Conservation (phyloP, 495 filamentous ascomycete species). For the Aspergillus biplanus region DNA sequence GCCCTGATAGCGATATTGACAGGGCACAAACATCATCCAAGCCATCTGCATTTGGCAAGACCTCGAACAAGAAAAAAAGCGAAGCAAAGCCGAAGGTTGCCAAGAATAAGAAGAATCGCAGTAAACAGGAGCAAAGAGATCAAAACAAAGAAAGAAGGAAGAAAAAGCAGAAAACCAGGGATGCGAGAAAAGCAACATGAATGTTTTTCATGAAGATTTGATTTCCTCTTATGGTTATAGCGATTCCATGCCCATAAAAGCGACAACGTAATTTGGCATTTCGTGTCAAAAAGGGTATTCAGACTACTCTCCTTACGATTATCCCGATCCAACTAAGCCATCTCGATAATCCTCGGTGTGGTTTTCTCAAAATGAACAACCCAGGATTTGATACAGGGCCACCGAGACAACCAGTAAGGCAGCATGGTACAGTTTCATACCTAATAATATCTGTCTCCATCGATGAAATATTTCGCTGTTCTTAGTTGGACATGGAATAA, state of each 20-base stretch:
- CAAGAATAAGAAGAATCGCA: slow-evolving; percentile 36
- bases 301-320: too few relatives aligned
- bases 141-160: slow-evolving; percentile 41
- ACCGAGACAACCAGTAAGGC: too few relatives aligned
- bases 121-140: slow-evolving; percentile 32
- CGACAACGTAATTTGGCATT: too few relatives aligned
- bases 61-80: slow-evolving; percentile 29
- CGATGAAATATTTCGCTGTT: neutral
- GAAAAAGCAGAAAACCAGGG: slow-evolving; percentile 42
- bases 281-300: too few relatives aligned
- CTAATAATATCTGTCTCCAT: too few relatives aligned
- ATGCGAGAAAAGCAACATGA: slow-evolving; percentile 33
- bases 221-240: neutral
- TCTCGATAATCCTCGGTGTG: too few relatives aligned
- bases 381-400: too few relatives aligned
- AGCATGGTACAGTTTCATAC: too few relatives aligned
- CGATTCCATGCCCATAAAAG: neutral
- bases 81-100: slow-evolving; percentile 22
- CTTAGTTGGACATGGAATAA: neutral
- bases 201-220: neutral
- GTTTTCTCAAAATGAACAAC: too few relatives aligned
- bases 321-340: too few relatives aligned
- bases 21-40: slow-evolving; percentile 21
- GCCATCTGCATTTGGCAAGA: slow-evolving; percentile 10
- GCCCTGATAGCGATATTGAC: slow-evolving; percentile 26